Percentiles rank a stretch among this genome's conserved stretches.
Evolutionary conservation across 2,329 filamentous ascomycete genomes (phyloP).

Genomic region (Zymoseptoria pseudotritici): DNA sequence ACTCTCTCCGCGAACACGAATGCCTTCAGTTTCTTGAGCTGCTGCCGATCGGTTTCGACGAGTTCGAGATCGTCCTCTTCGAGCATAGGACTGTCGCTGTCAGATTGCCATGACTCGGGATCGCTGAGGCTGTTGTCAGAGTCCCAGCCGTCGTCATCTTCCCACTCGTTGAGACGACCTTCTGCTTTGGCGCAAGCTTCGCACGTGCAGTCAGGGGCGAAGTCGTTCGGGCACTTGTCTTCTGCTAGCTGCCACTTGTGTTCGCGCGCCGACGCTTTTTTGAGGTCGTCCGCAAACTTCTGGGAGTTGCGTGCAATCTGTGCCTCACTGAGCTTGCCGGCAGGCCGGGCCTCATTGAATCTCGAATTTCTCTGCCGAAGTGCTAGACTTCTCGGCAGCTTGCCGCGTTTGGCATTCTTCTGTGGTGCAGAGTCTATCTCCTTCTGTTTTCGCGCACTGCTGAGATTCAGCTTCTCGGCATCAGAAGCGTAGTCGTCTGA

Average conservation of each 20-base stretch:
- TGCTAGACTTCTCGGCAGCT: not conserved
- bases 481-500: slow-evolving; percentile 12
- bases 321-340: not conserved
- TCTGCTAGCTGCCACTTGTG: not conserved
- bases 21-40: not conserved
- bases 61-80: not conserved
- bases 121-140: not conserved
- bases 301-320: not conserved
- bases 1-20: slow-evolving; percentile 5
- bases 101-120: not conserved
- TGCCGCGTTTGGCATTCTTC: not conserved
- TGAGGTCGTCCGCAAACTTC: not conserved
- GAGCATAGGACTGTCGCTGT: not conserved
- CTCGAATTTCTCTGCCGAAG: not conserved
- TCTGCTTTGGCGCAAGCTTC: not conserved
- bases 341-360: not conserved
- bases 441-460: slow-evolving; percentile 6
- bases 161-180: not conserved
- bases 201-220: not conserved
- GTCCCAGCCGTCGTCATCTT: not conserved
- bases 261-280: not conserved
- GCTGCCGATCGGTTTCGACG: not conserved
- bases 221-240: not conserved
- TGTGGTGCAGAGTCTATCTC: not conserved
- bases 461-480: not conserved